These are phyloP conservation scores for Salvia miltiorrhiza DNA, from an alignment of 257 asterid species.

Conservation along the genomic window DNA sequence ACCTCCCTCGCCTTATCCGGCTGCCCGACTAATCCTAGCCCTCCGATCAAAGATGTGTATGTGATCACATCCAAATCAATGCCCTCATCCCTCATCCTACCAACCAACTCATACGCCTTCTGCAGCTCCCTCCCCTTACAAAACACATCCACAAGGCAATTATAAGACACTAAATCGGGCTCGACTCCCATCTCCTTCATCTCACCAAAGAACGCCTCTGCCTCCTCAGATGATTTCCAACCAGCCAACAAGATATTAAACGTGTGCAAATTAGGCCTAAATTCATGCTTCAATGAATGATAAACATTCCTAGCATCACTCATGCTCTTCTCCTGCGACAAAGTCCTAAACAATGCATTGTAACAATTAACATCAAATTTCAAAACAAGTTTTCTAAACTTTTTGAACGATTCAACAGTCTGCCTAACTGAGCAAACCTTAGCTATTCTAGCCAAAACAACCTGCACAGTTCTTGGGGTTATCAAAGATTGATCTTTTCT, in stretches of 20 bases:
- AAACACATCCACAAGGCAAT: constrained; percentile 82
- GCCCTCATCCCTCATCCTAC: constrained; percentile 68
- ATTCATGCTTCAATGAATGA: constrained; percentile 60
- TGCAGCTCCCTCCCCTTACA: constrained; percentile 77
- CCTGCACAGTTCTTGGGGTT: constrained; percentile 73
- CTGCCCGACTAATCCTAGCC: constrained; percentile 80
- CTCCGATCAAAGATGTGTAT: constrained; percentile 81
- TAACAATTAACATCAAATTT: constrained; percentile 61
- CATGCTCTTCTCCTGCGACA: constrained; percentile 92
- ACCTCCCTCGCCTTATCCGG: constrained; percentile 86
- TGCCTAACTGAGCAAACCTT: constrained; percentile 82
- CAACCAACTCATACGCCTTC: constrained; percentile 53
- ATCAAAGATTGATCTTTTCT: constrained; percentile 59
- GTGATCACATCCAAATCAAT: constrained; percentile 78
- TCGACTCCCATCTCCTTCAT: constrained; percentile 68
- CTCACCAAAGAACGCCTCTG: constrained; percentile 66
- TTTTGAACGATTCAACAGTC: constrained; percentile 69
- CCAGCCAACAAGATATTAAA: constrained; percentile 81
- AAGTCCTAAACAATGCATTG: constrained; percentile 73
- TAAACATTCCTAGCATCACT: constrained; percentile 85
- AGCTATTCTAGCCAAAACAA: constrained; percentile 78
- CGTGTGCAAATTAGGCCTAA: constrained; percentile 74
- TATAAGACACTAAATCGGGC: constrained; percentile 81
- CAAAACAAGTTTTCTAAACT: constrained; percentile 52
- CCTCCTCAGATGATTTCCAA: constrained; percentile 77